These are phyloP conservation scores for Agaricus sinodeliciosus DNA, from an alignment of 768 basidiomycete species.

Conservation along the genomic window DNA sequence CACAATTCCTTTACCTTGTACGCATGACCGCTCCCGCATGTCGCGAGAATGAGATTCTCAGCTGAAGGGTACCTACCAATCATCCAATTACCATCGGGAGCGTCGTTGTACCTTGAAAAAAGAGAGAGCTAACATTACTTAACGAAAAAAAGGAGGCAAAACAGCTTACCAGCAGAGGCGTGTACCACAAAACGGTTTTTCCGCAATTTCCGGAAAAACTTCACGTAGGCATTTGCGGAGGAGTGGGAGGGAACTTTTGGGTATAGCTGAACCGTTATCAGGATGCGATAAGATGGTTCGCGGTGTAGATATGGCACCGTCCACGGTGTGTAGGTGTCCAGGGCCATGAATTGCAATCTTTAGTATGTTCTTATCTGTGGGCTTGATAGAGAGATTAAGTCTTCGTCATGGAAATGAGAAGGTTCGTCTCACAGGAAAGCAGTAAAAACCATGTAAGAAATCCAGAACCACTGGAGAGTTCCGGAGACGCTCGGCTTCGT, in stretches of 20 bases:
- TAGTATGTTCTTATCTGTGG: slow-evolving; percentile 59
- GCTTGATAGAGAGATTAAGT: slow-evolving; percentile 32
- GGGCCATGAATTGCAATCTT: slow-evolving; percentile 75
- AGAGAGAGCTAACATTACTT: neutral
- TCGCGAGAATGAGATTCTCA: slow-evolving; percentile 67
- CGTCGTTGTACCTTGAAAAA: slow-evolving; percentile 75
- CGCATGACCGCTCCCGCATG: slow-evolving; percentile 83
- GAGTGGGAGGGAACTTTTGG: slow-evolving; percentile 40
- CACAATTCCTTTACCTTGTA: slow-evolving; percentile 56
- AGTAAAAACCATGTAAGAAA: slow-evolving; percentile 69
- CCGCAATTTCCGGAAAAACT: slow-evolving; percentile 73
- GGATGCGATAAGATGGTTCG: slow-evolving; percentile 64
- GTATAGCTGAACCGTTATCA: slow-evolving; percentile 56
- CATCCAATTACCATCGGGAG: slow-evolving; percentile 83
- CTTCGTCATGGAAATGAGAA: neutral
- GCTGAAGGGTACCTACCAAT: slow-evolving; percentile 65
- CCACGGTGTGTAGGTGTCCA: slow-evolving; percentile 55
- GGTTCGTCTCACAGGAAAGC: slow-evolving; percentile 61
- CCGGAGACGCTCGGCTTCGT: slow-evolving; percentile 60
- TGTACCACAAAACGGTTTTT: slow-evolving; percentile 65
- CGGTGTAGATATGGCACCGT: slow-evolving; percentile 59
- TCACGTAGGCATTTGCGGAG: slow-evolving; percentile 46
- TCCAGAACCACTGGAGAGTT: slow-evolving; percentile 67
- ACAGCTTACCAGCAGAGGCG: slow-evolving; percentile 78
- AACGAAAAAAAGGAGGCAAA: slow-evolving; percentile 4